Evolutionary conservation across 768 basidiomycete species (phyloP).

Genomic region (Xanthoconium stramineum): DNA sequence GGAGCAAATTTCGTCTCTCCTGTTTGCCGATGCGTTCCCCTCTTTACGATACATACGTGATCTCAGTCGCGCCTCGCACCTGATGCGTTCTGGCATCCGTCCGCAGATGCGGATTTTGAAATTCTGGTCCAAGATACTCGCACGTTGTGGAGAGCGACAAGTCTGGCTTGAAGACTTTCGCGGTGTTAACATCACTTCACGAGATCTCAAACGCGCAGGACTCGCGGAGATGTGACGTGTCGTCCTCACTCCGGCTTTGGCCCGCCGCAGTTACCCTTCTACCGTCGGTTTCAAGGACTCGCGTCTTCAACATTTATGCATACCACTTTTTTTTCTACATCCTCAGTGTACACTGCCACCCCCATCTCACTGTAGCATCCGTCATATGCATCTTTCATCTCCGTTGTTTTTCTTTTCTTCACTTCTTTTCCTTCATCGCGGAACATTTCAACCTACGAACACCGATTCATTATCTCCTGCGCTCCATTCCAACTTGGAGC

Average conservation of each 20-base stretch:
- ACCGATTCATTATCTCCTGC: constrained; percentile 1
- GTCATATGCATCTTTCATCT: constrained; percentile 26
- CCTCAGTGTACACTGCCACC: constrained; percentile 30
- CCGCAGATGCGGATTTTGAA: constrained; percentile 36
- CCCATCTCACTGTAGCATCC: constrained; percentile 29
- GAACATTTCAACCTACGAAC: background rate
- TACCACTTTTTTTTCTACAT: constrained; percentile 12
- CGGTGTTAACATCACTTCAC: constrained; percentile 55
- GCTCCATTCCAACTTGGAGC: constrained; percentile 6
- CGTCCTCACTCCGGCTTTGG: background rate
- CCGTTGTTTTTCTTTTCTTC: background rate
- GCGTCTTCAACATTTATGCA: constrained; percentile 16
- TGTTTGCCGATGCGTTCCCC: constrained; percentile 61
- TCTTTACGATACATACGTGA: constrained; percentile 58
- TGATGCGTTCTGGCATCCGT: constrained; percentile 40
- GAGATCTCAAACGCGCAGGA: constrained; percentile 39
- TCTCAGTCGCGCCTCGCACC: constrained; percentile 57
- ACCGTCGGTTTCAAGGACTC: constrained; percentile 3
- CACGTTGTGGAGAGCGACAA: constrained; percentile 47
- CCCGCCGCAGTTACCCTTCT: background rate
- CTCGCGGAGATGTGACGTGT: constrained; percentile 14
- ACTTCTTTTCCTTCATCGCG: constrained; percentile 1
- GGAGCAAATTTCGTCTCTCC: constrained; percentile 61
- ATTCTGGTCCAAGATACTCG: constrained; percentile 52
- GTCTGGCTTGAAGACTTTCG: constrained; percentile 66